Conservation (phyloP, 1,284 basidiomycete genomes). For the Earliella scabrosa region DNA sequence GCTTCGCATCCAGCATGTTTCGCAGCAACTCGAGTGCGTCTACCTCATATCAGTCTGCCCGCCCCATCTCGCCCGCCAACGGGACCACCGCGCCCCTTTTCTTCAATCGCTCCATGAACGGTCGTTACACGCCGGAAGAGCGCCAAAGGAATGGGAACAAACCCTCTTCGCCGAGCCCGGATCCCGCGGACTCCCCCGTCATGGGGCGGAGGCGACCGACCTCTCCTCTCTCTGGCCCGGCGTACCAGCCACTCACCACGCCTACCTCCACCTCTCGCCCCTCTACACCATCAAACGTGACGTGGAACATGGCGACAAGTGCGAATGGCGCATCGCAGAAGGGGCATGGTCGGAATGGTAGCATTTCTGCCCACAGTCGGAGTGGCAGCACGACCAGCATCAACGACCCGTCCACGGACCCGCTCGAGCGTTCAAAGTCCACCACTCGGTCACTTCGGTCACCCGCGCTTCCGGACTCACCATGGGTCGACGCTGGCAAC, state of each 20-base stretch:
- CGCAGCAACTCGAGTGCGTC: constrained; percentile 60
- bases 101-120: constrained; percentile 62
- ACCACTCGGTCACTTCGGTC: constrained; percentile 53
- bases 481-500: constrained; percentile 44
- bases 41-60: constrained; percentile 42
- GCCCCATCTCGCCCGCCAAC: constrained; percentile 50
- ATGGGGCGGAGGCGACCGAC: constrained; percentile 61
- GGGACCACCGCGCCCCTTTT: constrained; percentile 50
- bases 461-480: constrained; percentile 63
- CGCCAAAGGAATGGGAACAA: constrained; percentile 34
- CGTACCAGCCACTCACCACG: constrained; percentile 58
- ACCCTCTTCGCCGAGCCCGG: constrained; percentile 29
- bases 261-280: constrained; percentile 19
- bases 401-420: constrained; percentile 24
- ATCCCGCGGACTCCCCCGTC: constrained; percentile 51
- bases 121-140: constrained; percentile 62
- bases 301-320: constrained; percentile 46
- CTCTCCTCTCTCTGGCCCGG: constrained; percentile 64
- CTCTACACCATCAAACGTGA: constrained; percentile 74
- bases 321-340: constrained; percentile 26
- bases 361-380: constrained; percentile 52
- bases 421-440: constrained; percentile 46
- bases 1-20: constrained; percentile 41
- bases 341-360: constrained; percentile 35
- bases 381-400: constrained; percentile 53